phyloP scores from a whole-genome alignment of 352 stramenopile species.

The Globisporangium heterothallicum region DNA sequence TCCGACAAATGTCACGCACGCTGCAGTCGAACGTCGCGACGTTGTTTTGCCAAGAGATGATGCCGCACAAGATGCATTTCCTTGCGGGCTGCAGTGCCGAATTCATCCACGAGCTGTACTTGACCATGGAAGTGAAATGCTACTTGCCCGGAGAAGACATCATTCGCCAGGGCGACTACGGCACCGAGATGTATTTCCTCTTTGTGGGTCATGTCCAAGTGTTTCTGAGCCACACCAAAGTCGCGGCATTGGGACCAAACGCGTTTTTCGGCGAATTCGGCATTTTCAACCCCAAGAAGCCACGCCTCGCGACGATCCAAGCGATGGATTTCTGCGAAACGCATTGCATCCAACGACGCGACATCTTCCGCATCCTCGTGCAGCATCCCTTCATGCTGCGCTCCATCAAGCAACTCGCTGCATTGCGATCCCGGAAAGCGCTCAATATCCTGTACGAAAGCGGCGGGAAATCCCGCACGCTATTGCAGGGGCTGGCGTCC shows the following conservation, averaged over 20 bases:
- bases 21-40: slow-evolving; percentile 69
- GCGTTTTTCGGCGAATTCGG: slow-evolving; percentile 81
- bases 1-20: slow-evolving; percentile 67
- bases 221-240: slow-evolving; percentile 50
- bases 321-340: slow-evolving; percentile 79
- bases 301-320: slow-evolving; percentile 68
- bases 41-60: slow-evolving; percentile 67
- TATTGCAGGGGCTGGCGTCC: slow-evolving; percentile 57
- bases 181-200: slow-evolving; percentile 80
- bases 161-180: slow-evolving; percentile 72
- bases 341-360: slow-evolving; percentile 47
- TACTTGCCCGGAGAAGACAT: slow-evolving; percentile 77
- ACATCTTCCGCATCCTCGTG: slow-evolving; percentile 43
- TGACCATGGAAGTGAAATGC: slow-evolving; percentile 66
- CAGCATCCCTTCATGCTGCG: slow-evolving; percentile 53
- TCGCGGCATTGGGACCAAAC: slow-evolving; percentile 61
- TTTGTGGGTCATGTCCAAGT: slow-evolving; percentile 74
- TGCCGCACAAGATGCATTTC: slow-evolving; percentile 62
- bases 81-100: slow-evolving; percentile 65
- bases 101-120: slow-evolving; percentile 78
- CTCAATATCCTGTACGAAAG: slow-evolving; percentile 50
- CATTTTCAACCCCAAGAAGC: slow-evolving; percentile 64
- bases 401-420: slow-evolving; percentile 48
- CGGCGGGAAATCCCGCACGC: slow-evolving; percentile 44
- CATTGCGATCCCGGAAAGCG: slow-evolving; percentile 49